A percentile compares a stretch with the other conserved stretches of the same genome.
Conservation (phyloP, 768 basidiomycete genomes). For the Mycena metata region DNA sequence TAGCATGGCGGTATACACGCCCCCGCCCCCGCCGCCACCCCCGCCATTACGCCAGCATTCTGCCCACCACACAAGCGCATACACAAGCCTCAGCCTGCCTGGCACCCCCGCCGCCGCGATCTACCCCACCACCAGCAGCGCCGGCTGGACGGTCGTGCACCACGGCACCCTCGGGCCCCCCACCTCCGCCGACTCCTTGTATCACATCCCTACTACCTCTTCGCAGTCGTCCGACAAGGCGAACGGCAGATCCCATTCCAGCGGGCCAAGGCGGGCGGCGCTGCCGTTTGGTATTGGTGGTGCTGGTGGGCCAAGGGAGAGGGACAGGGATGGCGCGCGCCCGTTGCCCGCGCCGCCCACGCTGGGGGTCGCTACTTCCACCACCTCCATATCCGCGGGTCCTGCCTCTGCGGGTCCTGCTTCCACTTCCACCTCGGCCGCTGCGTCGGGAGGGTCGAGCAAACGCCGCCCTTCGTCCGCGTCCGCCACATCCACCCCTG, state of each 20-base stretch:
- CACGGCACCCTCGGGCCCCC: slow-evolving; percentile 35
- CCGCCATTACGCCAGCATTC: neutral
- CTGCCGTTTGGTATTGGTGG: too few species aligned
- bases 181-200: too few species aligned
- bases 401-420: too few species aligned
- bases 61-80: neutral
- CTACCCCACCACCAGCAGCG: slow-evolving; percentile 26
- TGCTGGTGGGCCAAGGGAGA: too few species aligned
- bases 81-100: neutral
- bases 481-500: too few species aligned
- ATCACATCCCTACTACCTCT: neutral
- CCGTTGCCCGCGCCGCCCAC: too few species aligned
- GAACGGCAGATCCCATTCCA: slow-evolving; percentile 13
- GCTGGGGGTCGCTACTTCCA: too few species aligned
- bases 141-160: slow-evolving; percentile 37
- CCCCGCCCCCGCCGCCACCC: neutral
- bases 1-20: neutral
- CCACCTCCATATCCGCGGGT: too few species aligned
- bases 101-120: neutral
- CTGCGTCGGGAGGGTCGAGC: too few species aligned
- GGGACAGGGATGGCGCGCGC: too few species aligned
- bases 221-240: neutral
- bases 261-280: neutral
- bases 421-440: too few species aligned
- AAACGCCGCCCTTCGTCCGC: too few species aligned